Percentiles rank a stretch among this genome's conserved stretches.
These are phyloP conservation scores for Phytopythium ostracodes DNA, from an alignment of 352 stramenopile species.

Conservation along the genomic window DNA sequence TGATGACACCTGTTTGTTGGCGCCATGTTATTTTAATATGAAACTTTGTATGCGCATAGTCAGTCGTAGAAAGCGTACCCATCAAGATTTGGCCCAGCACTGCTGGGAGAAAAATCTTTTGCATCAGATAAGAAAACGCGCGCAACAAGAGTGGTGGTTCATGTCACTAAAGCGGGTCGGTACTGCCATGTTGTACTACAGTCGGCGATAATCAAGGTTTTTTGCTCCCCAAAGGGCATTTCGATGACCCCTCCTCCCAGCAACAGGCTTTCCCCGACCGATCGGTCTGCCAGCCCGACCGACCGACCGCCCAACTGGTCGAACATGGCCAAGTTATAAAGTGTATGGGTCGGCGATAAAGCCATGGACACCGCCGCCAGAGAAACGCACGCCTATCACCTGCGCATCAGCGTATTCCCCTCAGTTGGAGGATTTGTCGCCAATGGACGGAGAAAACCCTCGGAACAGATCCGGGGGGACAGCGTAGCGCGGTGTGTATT, in stretches of 20 bases:
- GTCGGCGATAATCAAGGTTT: background rate
- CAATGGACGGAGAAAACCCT: background rate
- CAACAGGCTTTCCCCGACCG: background rate
- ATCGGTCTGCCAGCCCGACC: background rate
- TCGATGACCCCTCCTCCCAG: background rate
- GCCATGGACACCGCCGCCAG: background rate
- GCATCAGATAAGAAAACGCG: background rate
- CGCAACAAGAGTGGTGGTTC: background rate
- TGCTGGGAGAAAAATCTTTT: background rate
- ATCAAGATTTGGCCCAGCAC: background rate
- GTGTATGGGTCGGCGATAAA: background rate
- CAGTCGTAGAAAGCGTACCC: background rate
- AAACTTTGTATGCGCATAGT: background rate
- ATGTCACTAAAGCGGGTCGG: slow-evolving; percentile 5
- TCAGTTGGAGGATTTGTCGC: background rate
- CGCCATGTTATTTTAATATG: background rate
- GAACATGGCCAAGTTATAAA: too few relatives aligned
- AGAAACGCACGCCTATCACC: slow-evolving; percentile 3
- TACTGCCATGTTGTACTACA: background rate
- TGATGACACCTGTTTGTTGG: background rate
- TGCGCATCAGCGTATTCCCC: background rate
- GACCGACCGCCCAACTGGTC: background rate
- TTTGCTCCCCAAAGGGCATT: background rate
- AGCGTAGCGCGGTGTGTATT: too few relatives aligned
- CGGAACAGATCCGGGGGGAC: too few relatives aligned